A percentile compares a stretch with the other conserved stretches of the same genome.
phyloP scores from a whole-genome alignment of 164 flowering plant species.

The Santalum album region DNA sequence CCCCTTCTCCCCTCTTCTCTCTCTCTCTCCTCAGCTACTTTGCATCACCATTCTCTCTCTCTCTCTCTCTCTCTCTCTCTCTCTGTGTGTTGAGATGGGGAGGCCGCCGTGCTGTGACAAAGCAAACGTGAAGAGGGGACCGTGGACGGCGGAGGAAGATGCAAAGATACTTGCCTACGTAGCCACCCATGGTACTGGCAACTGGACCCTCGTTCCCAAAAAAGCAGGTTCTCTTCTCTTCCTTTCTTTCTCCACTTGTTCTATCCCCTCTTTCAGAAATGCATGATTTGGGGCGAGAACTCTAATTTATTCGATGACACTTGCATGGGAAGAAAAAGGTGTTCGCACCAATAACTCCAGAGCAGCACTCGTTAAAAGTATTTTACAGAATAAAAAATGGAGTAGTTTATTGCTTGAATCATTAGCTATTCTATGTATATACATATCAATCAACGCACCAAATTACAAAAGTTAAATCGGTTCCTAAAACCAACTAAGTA shows the following conservation, averaged over 20 bases:
- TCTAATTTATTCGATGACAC: no score
- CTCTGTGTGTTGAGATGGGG: neutral
- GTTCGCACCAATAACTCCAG: no score
- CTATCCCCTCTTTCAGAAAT: neutral
- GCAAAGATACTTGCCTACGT: constrained; percentile 3
- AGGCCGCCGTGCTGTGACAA: constrained; percentile 4
- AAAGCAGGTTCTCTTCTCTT: neutral
- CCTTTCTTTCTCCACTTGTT: neutral
- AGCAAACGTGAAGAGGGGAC: constrained; percentile 1
- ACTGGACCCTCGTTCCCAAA: constrained; percentile 3
- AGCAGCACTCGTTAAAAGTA: no score
- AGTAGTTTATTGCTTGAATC: no score
- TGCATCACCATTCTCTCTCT: constrained; percentile 1
- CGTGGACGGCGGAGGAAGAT: constrained; percentile 2
- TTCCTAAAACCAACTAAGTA: no score
- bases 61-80: constrained; percentile 1
- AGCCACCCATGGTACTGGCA: neutral
- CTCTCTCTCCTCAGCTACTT: constrained; percentile 1
- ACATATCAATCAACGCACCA: no score
- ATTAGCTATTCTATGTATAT: no score
- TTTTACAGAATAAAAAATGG: no score
- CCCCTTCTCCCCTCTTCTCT: neutral
- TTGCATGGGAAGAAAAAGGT: no score
- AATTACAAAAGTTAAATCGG: no score
- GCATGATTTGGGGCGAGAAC: neutral